Base-by-base conservation (phyloP, 163 green algal genomes). In the Scenedesmus sp. region DNA sequence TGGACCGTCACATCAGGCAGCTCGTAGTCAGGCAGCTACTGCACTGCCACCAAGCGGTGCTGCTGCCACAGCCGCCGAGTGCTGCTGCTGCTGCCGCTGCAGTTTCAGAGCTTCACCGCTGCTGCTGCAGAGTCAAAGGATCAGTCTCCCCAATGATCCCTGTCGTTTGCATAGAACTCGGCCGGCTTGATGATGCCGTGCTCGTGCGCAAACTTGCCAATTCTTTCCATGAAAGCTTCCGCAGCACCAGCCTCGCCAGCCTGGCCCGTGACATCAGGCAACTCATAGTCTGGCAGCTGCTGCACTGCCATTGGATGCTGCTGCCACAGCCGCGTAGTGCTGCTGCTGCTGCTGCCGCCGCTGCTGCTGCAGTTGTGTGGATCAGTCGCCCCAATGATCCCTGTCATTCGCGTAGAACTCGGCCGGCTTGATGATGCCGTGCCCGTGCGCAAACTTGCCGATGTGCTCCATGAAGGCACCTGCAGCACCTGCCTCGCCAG, bases 401-500 rank as follows among this genome's bases (percentile, higher is more conserved):
- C 83, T 88, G 64, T 94, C 89, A 62, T 93, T 74, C 16, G 91
- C 90, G 59, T 91, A 93, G 4, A 90, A 83, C 84, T 96, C 94
- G 8, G 90, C 79, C 12, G 94, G 92, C 34, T 92, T 74, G 26
- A 96, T 94, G 15, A 97, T 93, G 12, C 95, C 23, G 79, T 97
- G 95, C 46, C 96, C 93, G 13, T 93, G 90, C 1, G 93, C 95
- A 91, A 96, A 97, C 94, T 94, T 94, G 62, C 93, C 55, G 4
- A 46, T 46, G 34, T 76, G 20, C 23, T 92, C 74, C 84, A 89
- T 12, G 4, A 82, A 23, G 62, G 20, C 84, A 12, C 84, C 84
- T 54, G 54, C 26, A 16, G 23, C 76, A 52, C 20, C 15, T 46
- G 34, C 34, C 76, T 20, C 76, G 64, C 64, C 86, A 1, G 74